phyloP scores from a whole-genome alignment of 2,329 filamentous ascomycete genomes.

The Aspergillus arachidicola region DNA sequence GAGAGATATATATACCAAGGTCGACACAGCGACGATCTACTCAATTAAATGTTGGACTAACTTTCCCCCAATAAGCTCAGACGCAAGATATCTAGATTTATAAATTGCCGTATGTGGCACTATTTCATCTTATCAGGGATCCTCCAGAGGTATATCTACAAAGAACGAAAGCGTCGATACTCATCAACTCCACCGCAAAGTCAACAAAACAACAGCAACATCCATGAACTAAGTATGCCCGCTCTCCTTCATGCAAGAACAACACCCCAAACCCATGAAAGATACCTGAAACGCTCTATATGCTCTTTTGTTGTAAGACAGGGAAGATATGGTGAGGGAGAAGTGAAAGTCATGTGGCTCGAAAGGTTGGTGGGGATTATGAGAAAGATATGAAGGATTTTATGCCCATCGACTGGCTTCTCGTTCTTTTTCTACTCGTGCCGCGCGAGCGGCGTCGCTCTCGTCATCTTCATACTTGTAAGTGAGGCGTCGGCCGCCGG shows the following conservation, averaged over 20 bases:
- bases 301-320: conserved; percentile 1
- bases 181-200: conserved; percentile 1
- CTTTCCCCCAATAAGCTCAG: background rate
- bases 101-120: background rate
- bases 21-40: background rate
- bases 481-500: conserved; percentile 44
- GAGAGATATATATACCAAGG: background rate
- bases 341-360: background rate
- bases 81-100: background rate
- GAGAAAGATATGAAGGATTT: background rate
- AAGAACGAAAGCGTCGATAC: conserved; percentile 3
- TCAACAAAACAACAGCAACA: background rate
- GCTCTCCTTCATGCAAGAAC: conserved; percentile 1
- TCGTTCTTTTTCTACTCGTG: conserved; percentile 43
- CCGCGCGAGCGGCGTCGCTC: conserved; percentile 35
- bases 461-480: conserved; percentile 55
- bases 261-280: background rate
- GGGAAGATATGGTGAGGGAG: background rate
- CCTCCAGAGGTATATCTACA: conserved; percentile 2
- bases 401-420: conserved; percentile 38
- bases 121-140: background rate
- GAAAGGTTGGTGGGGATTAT: background rate
- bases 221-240: background rate
- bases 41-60: background rate
- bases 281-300: conserved; percentile 1